Base-by-base conservation (phyloP, 2,329 filamentous ascomycete species). In the Fusarium longipes region DNA sequence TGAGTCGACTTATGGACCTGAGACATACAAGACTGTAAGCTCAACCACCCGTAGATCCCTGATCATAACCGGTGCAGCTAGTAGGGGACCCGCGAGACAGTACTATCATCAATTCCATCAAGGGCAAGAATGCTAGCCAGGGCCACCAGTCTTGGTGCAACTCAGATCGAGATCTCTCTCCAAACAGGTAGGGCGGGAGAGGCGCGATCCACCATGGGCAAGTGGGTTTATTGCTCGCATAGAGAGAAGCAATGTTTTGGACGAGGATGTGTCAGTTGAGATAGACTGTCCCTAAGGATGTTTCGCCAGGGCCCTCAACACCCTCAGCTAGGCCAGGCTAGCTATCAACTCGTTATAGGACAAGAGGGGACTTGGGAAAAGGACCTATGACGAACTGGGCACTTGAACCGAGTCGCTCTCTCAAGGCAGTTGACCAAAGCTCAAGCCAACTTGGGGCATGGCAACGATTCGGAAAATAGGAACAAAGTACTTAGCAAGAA, bases 71-170 rank as follows among this genome's bases (percentile, higher is more conserved):
- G 65, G 70, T 73, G 58, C 67, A 68, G 51, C 67, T 68, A 60
- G 63, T 68, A 73, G 76, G 73, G 71, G 62, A 68, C 73, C 72
- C 72, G 74, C 77, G 78, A 80, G 75, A 79, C 74, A 79, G 61
- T 55, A 48, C 57, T 72, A 70, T 71, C 68, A 61, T 60, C 62
- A 51, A 57, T 42, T 42, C 44, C 43, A 53, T 48, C 68, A 64
- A 74, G 69, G 61, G 70, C 70, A 72, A 73, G 72, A 70, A 76
- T 76, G 77, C 70, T 73, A 77, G 77, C 77, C 76, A 61, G 70
- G 68, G 50, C 58, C 45, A 52, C 61, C 53, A 48, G 57, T 35
- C 45, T 40, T 36, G 36, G 43, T 53, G 36, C 43, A 32, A 36
- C 22, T 50, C 42, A 47, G 65, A 75, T 76, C 72, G 67, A 62